A percentile compares a stretch with the other conserved stretches of the same genome.
Conservation (phyloP, 805 yeast genomes). For the Wickerhamiella shivajii region DNA sequence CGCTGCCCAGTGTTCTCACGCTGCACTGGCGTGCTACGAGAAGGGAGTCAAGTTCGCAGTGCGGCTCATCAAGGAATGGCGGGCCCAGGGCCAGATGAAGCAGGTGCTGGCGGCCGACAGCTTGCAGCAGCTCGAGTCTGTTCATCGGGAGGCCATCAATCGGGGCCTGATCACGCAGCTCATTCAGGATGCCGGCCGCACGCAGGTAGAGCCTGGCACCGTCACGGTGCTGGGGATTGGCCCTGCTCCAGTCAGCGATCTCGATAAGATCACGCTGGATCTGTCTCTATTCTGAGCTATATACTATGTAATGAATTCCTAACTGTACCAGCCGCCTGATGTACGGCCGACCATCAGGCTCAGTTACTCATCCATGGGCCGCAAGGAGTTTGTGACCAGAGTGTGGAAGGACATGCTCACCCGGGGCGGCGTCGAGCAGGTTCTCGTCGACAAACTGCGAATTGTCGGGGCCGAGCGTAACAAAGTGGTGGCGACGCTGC, state of each 20-base stretch:
- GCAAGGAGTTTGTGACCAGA: conserved; percentile 15
- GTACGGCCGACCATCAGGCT: too few species aligned
- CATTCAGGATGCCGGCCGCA: conserved; percentile 92
- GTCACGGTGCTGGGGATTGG: conserved; percentile 94
- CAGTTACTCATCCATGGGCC: conserved; percentile 3
- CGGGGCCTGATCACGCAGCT: conserved; percentile 63
- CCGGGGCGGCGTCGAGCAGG: conserved; percentile 17
- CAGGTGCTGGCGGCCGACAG: conserved; percentile 53
- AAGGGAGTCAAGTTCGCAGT: conserved; percentile 42
- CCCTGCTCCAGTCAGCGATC: conserved; percentile 71
- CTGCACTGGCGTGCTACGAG: conserved; percentile 83
- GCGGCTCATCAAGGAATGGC: conserved; percentile 60
- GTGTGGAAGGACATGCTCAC: conserved; percentile 19
- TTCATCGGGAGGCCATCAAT: conserved; percentile 69
- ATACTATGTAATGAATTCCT: too few species aligned
- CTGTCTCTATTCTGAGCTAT: conserved; percentile 48
- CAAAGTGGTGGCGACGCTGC: conserved; percentile 22
- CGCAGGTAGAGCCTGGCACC: conserved; percentile 91
- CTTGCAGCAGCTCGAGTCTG: conserved; percentile 54
- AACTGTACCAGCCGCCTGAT: too few species aligned
- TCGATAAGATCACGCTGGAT: conserved; percentile 71
- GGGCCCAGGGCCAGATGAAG: conserved; percentile 77
- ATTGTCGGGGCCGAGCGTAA: conserved; percentile 23
- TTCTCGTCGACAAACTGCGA: conserved; percentile 14
- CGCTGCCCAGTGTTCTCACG: conserved; percentile 97